Percentiles rank a stretch among this genome's conserved stretches.
phyloP scores from a whole-genome alignment of 495 filamentous ascomycete species.

The Neurospora hispaniola region DNA sequence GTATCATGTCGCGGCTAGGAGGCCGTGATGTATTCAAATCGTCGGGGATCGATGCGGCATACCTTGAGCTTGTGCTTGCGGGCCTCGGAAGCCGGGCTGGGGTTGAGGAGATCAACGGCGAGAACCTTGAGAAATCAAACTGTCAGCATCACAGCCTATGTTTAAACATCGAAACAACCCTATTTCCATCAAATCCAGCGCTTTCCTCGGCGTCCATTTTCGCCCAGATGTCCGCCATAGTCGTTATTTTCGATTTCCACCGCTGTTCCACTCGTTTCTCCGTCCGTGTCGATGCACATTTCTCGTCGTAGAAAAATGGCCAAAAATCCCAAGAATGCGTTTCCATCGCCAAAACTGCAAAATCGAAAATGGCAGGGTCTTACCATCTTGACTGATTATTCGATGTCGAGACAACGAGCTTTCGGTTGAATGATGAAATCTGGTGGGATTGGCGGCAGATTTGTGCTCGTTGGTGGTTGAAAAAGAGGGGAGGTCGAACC shows the following conservation, averaged over 20 bases:
- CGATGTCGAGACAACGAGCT: conserved; percentile 34
- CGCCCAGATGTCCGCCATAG: not conserved
- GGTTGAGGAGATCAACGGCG: conserved; percentile 99
- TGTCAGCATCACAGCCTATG: conserved; percentile 25
- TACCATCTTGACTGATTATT: conserved; percentile 49
- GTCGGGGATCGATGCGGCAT: conserved; percentile 24
- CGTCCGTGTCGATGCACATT: not conserved
- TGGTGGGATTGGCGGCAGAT: conserved; percentile 31
- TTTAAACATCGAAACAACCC: not conserved
- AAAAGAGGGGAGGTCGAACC: conserved; percentile 24
- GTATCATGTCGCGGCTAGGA: conserved; percentile 3
- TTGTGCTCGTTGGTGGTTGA: conserved; percentile 32
- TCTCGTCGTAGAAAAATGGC: not conserved
- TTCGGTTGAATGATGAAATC: conserved; percentile 36
- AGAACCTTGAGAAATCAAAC: conserved; percentile 62
- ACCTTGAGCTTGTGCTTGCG: conserved; percentile 99
- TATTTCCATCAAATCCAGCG: not conserved
- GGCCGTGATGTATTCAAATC: not conserved
- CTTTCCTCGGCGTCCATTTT: not conserved
- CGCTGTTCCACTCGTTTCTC: not conserved
- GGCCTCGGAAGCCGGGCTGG: conserved; percentile 85
- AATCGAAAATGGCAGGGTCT: conserved; percentile 26
- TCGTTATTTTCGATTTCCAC: not conserved
- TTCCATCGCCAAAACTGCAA: conserved; percentile 1
- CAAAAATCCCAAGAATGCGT: not conserved